Base-by-base conservation (phyloP, 2,329 filamentous ascomycete species). In the Aaosphaeria pasadenensis region DNA sequence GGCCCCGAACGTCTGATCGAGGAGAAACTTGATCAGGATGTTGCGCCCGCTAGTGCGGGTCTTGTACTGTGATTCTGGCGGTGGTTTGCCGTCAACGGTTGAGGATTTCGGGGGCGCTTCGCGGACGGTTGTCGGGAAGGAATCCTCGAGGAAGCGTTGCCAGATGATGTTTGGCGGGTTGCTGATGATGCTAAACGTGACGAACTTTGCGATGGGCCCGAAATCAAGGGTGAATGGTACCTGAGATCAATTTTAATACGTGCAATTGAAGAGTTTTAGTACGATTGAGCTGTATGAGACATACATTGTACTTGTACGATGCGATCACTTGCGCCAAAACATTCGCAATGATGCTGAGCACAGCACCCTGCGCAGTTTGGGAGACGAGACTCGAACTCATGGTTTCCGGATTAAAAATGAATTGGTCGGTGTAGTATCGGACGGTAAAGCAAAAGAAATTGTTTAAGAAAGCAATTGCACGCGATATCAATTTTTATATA, bases 161-260 rank as follows among this genome's bases (percentile, higher is more conserved):
- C 90, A 96, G 59, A 89, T 66, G 64, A 90, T 89, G 71, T 96
- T 96, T 40, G 88, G 88, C 3, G 91, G 90, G 38, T 85, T 87
- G 69, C 80, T 86, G 50, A 95, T 64, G 32, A 88, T 64, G 55
- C 85, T 82, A 74, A 86, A 95, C 45, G 89, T 63, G 44, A 88
- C 73, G 70, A 95, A 96, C 65, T 91, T 88, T 57, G 91, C 73
- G 39, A 95, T 77, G 4, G 87, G 83, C 5, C 80, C 71, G 71
- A 79, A 78, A 70, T 91, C 82, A 58, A 95, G 74, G 28, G 74
- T 69, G 45, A 88, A 78, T 7, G 82, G 71, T 45, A 71, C 74
- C 85, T 89, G 41, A 9, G 17, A 24, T 24, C 24, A 30, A 33
- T 43, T 35, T 45, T 29, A 24, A 24, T 24, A 29, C 42, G 38